Base-by-base conservation (phyloP, 1,284 basidiomycete species). In the Psilocybe mexicana region DNA sequence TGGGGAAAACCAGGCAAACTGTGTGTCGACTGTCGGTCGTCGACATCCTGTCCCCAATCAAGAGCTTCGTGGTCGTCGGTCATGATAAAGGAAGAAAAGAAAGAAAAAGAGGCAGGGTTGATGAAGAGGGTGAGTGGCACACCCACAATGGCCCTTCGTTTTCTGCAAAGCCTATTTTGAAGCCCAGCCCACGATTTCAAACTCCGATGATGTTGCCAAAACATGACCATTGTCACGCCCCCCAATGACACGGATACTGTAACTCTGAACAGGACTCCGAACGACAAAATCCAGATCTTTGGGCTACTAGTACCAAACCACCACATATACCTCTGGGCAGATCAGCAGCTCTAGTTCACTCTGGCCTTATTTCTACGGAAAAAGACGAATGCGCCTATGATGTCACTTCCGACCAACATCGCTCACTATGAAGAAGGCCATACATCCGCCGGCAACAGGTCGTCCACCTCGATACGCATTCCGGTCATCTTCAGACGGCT, bases 401-500 rank as follows among this genome's bases (percentile, higher is more conserved):
- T 85, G 66, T 6, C 30, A 33, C 78, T 88, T 52, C 81, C 87
- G 52, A 80, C 85, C 58, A 80, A 75, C 55, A 76, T 77, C 59
- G 69, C 74, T 25, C 79, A 81, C 36, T 71, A 78, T 6, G 69
- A 77, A 61, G 76, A 76, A 63, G 70, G 70, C 63, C 59, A 64
- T 43, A 60, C 65, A 18, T 51, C 54, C 55, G 62, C 71, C 59
- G 63, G 74, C 43, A 61, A 68, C 52, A 74, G 71, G 53, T 64
- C 68, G 43, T 70, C 72, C 45, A 74, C 64, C 65, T 70, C 58
- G 66, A 74, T 70, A 61, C 82, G 87, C n/a, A 74, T 94, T 43
- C 92, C 92, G 25, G 78, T 91, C 47, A 88, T 94, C 65, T 88
- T 94, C 69, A 79, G 86, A 64, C 78, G 93, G 45, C 70, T 94